A percentile compares a stretch with the other conserved stretches of the same genome.
These are phyloP conservation scores for Aspergillus cavernicola DNA, from an alignment of 495 filamentous ascomycete species.

Conservation along the genomic window DNA sequence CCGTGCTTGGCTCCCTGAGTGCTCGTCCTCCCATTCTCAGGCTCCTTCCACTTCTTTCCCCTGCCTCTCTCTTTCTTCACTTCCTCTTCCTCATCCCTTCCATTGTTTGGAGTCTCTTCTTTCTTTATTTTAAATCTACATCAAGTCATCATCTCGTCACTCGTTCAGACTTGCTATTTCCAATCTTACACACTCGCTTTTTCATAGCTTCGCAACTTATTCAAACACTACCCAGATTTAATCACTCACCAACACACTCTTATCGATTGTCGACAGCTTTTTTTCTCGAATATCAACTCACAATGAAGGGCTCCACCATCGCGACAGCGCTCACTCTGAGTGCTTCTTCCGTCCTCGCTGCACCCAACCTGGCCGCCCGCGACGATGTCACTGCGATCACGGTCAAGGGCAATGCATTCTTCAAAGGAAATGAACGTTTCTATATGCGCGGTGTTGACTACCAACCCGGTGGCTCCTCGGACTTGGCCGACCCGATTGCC, in stretches of 20 bases:
- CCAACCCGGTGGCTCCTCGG: constrained; percentile 85
- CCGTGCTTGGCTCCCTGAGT: not conserved
- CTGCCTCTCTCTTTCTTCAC: constrained; percentile 16
- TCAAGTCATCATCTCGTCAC: constrained; percentile 20
- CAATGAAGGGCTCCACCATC: constrained; percentile 57
- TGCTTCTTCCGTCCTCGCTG: constrained; percentile 42
- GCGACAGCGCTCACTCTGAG: constrained; percentile 51
- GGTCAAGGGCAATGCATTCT: constrained; percentile 74
- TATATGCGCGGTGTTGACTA: constrained; percentile 96
- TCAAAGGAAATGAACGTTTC: constrained; percentile 76
- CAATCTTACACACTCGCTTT: constrained; percentile 9
- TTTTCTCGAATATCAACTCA: constrained; percentile 18
- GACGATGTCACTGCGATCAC: constrained; percentile 51
- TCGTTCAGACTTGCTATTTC: constrained; percentile 18
- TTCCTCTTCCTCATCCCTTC: constrained; percentile 15
- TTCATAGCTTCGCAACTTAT: not conserved
- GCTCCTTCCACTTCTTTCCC: not conserved
- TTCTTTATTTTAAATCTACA: constrained; percentile 16
- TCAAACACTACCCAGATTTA: not conserved
- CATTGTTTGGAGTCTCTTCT: constrained; percentile 8
- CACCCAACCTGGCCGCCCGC: constrained; percentile 46
- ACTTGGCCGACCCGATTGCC: constrained; percentile 74
- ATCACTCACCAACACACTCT: not conserved
- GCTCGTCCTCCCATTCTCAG: not conserved
- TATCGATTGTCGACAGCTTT: not conserved